Evolutionary conservation across 352 stramenopile species (phyloP).

Genomic region (Aphanomyces invadans): DNA sequence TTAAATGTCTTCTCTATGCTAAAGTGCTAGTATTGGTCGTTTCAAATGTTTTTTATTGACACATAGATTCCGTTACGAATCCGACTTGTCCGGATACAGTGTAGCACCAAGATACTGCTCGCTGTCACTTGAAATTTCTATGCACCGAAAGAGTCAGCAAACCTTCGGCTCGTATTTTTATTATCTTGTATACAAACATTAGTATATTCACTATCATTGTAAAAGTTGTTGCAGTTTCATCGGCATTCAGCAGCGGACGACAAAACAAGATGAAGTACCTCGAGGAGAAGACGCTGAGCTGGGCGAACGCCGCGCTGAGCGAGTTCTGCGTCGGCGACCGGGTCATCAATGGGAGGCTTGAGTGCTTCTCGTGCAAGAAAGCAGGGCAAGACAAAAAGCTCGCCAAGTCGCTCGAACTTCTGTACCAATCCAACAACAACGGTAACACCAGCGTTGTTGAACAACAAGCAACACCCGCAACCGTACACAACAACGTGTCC

Average conservation of each 20-base stretch:
- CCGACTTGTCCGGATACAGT: background rate
- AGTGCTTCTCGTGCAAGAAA: conserved; percentile 91
- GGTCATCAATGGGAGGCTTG: conserved; percentile 78
- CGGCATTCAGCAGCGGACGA: too few relatives aligned
- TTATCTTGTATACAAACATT: conserved; percentile 3
- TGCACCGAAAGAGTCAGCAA: background rate
- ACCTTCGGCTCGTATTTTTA: conserved; percentile 8
- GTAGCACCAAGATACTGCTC: background rate
- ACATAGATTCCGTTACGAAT: conserved; percentile 5
- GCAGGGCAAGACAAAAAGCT: conserved; percentile 88
- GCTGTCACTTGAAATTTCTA: background rate
- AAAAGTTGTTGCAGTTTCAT: conserved; percentile 4
- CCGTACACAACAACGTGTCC: conserved; percentile 49
- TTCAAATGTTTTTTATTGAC: background rate
- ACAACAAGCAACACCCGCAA: conserved; percentile 25
- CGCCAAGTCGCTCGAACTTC: conserved; percentile 80
- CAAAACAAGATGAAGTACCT: conserved; percentile 87
- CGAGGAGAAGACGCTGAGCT: conserved; percentile 83
- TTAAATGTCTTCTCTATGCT: too few relatives aligned
- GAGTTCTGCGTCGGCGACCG: conserved; percentile 83
- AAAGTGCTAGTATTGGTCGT: too few relatives aligned
- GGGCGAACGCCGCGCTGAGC: conserved; percentile 84
- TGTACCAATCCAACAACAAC: conserved; percentile 47
- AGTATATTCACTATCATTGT: background rate
- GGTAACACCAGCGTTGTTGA: background rate